Evolutionary conservation across 2,329 filamentous ascomycete species (phyloP).

Genomic region (Epichloe gansuensis): DNA sequence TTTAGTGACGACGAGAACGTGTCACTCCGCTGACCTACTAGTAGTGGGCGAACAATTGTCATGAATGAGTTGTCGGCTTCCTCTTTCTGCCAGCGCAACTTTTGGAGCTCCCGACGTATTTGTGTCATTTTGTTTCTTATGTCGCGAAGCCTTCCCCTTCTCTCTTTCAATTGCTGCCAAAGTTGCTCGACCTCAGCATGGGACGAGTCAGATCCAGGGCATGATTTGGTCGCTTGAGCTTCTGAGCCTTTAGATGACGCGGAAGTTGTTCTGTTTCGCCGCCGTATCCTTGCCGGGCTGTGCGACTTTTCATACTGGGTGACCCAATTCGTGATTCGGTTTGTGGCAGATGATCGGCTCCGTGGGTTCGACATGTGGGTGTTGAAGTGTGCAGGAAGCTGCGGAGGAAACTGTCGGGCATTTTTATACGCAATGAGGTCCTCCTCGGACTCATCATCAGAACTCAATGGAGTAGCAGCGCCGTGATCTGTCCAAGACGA

Average conservation of each 20-base stretch:
- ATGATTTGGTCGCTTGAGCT: neutral
- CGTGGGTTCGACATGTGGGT: slow-evolving; percentile 10
- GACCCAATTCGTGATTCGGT: slow-evolving; percentile 22
- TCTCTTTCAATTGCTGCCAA: slow-evolving; percentile 24
- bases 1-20: slow-evolving; percentile 10
- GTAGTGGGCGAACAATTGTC: slow-evolving; percentile 23
- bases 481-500: slow-evolving; percentile 4
- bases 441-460: slow-evolving; percentile 15
- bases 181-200: slow-evolving; percentile 21
- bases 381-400: slow-evolving; percentile 16
- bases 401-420: slow-evolving; percentile 20
- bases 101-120: slow-evolving; percentile 19
- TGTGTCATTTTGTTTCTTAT: slow-evolving; percentile 20
- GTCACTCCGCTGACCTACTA: slow-evolving; percentile 16
- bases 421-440: slow-evolving; percentile 18
- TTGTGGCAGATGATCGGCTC: slow-evolving; percentile 18
- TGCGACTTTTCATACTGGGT: slow-evolving; percentile 18
- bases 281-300: slow-evolving; percentile 11
- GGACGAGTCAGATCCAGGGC: slow-evolving; percentile 7
- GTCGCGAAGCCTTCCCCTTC: slow-evolving; percentile 16
- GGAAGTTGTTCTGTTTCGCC: slow-evolving; percentile 4
- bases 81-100: slow-evolving; percentile 20
- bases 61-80: slow-evolving; percentile 28
- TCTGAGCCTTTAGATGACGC: slow-evolving; percentile 6
- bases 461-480: slow-evolving; percentile 4